Base-by-base conservation (phyloP, 1,139 yeast species). In the Scheffersomyces illinoinensis region DNA sequence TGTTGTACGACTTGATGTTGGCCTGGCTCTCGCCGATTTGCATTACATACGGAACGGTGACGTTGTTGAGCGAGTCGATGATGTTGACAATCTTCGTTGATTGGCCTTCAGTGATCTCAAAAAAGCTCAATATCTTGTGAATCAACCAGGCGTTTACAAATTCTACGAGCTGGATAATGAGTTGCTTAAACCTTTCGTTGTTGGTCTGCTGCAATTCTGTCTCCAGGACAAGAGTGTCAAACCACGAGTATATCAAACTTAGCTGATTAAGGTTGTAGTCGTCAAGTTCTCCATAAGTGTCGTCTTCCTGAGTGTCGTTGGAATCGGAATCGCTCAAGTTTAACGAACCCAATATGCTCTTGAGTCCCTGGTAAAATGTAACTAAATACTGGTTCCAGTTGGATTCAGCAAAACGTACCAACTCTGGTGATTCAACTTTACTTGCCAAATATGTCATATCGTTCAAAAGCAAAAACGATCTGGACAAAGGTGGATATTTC, bases 41-140 rank as follows among this genome's bases (percentile, higher is more conserved):
- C 53, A 61, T 59, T 26, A 65, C 52, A 47, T 62, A 64, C n/a
- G 71, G 67, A 43, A 61, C 57, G 0, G 67, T 65, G 18, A 62
- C 67, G 51, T 65, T 65, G 52, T 64, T 62, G 26, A 65, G 59
- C n/a, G 62, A 60, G 24, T 61, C 70, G 10, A 77, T 72, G 20
- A 78, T 66, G 7, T 68, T 66, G 2, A 76, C 69, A 21, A 78
- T 67, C 58, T 71, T 74, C 8, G 66, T 68, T 3, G 81, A 75
- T 57, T 73, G 82, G 24, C 63, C 65, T 62, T 79, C 84, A 5
- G 80, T 73, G 47, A 81, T 78, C 57, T 78, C 83, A 8, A 65
- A 64, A 47, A 72, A 63, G 5, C 68, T 60, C 17, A 76, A 56
- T 4, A 79, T 70, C 17, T 72, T 61, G 33, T 72, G 68, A 10